phyloP scores from a whole-genome alignment of 805 yeast species.

The Lachancea meyersii region DNA sequence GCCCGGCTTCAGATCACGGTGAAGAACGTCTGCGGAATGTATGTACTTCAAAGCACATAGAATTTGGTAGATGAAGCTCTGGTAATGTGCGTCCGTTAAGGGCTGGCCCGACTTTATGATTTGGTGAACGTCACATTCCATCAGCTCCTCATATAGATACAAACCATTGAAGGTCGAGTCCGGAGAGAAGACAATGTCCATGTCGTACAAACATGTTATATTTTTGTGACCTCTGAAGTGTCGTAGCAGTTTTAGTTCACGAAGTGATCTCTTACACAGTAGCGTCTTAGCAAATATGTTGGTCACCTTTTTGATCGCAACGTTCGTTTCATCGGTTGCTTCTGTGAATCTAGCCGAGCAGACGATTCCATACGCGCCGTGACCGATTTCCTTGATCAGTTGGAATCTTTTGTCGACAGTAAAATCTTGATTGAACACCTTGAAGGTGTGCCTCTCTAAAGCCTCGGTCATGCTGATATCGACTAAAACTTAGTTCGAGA shows the following conservation, averaged over 20 bases:
- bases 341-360: slow-evolving; percentile 85
- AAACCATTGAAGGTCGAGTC: slow-evolving; percentile 83
- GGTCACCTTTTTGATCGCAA: slow-evolving; percentile 94
- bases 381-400: slow-evolving; percentile 88
- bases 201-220: slow-evolving; percentile 89
- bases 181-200: slow-evolving; percentile 67
- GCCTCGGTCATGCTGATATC: slow-evolving; percentile 21
- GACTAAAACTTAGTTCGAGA: neutral
- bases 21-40: slow-evolving; percentile 88
- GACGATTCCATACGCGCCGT: slow-evolving; percentile 96
- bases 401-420: slow-evolving; percentile 84
- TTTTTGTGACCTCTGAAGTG: slow-evolving; percentile 96
- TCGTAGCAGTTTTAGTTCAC: slow-evolving; percentile 83
- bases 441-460: slow-evolving; percentile 44
- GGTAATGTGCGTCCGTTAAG: slow-evolving; percentile 90
- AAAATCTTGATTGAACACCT: slow-evolving; percentile 85
- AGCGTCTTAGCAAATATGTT: slow-evolving; percentile 89
- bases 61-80: slow-evolving; percentile 85
- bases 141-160: slow-evolving; percentile 88
- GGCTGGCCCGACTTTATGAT: slow-evolving; percentile 92
- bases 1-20: slow-evolving; percentile 92
- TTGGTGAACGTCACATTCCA: slow-evolving; percentile 99
- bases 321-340: slow-evolving; percentile 67
- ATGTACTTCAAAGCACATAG: slow-evolving; percentile 85
- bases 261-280: slow-evolving; percentile 81